phyloP scores from a whole-genome alignment of 176 grass and related monocot species.

The Puccinellia tenuiflora region DNA sequence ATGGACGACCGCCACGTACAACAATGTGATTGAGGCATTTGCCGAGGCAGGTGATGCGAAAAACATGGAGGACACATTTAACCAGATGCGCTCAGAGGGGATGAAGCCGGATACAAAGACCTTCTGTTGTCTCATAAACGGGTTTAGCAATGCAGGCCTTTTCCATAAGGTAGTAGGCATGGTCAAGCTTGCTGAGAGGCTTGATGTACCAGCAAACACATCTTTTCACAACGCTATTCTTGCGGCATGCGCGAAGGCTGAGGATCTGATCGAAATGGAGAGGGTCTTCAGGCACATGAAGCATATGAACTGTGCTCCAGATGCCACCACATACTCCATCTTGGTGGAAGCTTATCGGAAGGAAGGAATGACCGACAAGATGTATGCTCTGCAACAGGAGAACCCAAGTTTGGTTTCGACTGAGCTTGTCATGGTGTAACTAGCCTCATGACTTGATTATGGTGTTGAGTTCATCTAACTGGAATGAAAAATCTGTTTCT shows the following conservation, averaged over 20 bases:
- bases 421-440: constrained; percentile 44
- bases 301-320: constrained; percentile 48
- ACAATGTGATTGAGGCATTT: constrained; percentile 90
- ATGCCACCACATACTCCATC: constrained; percentile 52
- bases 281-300: constrained; percentile 92
- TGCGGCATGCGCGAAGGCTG: constrained; percentile 66
- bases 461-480: constrained; percentile 9
- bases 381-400: constrained; percentile 70
- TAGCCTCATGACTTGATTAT: neutral
- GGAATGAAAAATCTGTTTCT: neutral
- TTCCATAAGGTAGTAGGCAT: constrained; percentile 93
- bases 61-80: constrained; percentile 90
- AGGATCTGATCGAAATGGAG: constrained; percentile 94
- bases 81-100: constrained; percentile 83
- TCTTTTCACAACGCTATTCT: constrained; percentile 71
- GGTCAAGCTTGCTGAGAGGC: constrained; percentile 81
- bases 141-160: constrained; percentile 70
- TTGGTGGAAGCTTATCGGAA: constrained; percentile 83
- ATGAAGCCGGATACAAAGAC: constrained; percentile 88
- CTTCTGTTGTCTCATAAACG: constrained; percentile 82
- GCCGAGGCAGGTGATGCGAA: constrained; percentile 65
- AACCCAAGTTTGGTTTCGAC: constrained; percentile 35
- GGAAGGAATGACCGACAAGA: constrained; percentile 93
- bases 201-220: constrained; percentile 45
- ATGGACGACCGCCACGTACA: constrained; percentile 92